A percentile compares a stretch with the other conserved stretches of the same genome.
These are phyloP conservation scores for Cicer yamashitae DNA, from an alignment of 306 rosid genomes.

Conservation along the genomic window DNA sequence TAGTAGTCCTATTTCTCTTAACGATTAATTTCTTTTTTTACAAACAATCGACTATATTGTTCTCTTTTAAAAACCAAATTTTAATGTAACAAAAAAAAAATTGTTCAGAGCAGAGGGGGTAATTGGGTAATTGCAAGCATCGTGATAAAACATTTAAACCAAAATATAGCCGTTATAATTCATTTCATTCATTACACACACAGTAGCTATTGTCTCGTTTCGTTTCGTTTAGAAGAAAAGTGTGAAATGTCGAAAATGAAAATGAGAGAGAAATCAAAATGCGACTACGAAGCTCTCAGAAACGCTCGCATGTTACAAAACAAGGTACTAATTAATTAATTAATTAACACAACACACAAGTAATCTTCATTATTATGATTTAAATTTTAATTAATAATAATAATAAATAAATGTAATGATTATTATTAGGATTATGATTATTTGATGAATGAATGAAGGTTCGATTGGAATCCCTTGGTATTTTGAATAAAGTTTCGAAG, in stretches of 20 bases:
- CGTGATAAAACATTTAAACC: too few relatives aligned
- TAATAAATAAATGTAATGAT: too few relatives aligned
- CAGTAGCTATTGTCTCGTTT: not conserved
- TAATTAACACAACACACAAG: not conserved
- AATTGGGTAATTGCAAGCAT: too few relatives aligned
- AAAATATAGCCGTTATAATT: constrained; percentile 2
- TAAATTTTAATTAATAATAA: not conserved
- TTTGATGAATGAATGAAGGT: constrained; percentile 53
- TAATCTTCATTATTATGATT: not conserved
- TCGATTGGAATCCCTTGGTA: constrained; percentile 63
- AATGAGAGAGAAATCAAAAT: constrained; percentile 22
- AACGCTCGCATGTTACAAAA: constrained; percentile 67
- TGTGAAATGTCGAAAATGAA: not conserved
- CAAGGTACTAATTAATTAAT: constrained; percentile 46
- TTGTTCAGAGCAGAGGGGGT: too few relatives aligned
- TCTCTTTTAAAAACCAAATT: too few relatives aligned
- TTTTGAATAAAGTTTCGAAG: constrained; percentile 52
- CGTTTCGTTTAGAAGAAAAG: not conserved
- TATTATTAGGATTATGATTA: not conserved
- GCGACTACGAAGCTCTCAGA: constrained; percentile 62
- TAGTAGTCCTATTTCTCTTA: too few relatives aligned
- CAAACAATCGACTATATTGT: too few relatives aligned
- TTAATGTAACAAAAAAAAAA: too few relatives aligned
- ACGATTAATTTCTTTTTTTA: too few relatives aligned
- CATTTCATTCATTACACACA: not conserved